Evolutionary conservation across 306 rosid species (phyloP).

Genomic region (Castanea sativa): DNA sequence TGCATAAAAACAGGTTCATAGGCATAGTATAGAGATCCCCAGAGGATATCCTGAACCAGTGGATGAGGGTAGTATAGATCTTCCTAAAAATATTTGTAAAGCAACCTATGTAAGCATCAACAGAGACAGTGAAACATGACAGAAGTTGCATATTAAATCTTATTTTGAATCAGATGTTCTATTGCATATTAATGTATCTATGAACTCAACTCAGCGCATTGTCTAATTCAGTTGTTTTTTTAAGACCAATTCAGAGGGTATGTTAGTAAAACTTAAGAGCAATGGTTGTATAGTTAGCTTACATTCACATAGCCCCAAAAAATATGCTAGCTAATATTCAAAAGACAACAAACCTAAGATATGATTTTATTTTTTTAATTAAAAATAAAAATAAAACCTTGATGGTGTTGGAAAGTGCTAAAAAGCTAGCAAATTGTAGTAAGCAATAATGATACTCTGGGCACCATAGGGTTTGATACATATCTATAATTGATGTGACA

Average conservation of each 20-base stretch:
- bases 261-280: too few species aligned
- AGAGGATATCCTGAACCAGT: constrained; percentile 75
- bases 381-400: not conserved
- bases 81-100: constrained; percentile 43
- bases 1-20: constrained; percentile 65
- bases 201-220: not conserved
- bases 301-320: not conserved
- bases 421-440: not conserved
- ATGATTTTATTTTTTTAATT: not conserved
- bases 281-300: not conserved
- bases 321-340: not conserved
- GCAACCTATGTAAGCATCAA: too few species aligned
- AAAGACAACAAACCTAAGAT: not conserved
- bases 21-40: constrained; percentile 68
- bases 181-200: not conserved
- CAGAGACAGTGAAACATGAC: not conserved
- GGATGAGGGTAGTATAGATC: constrained; percentile 93
- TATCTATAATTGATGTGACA: not conserved
- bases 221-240: too few species aligned
- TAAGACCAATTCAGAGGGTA: too few species aligned
- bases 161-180: not conserved
- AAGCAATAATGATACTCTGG: not conserved
- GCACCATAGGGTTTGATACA: not conserved
- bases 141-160: not conserved
- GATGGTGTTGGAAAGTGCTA: not conserved